These are phyloP conservation scores for Anthracocystis walkeri DNA, from an alignment of 1,284 basidiomycete genomes.

Conservation along the genomic window DNA sequence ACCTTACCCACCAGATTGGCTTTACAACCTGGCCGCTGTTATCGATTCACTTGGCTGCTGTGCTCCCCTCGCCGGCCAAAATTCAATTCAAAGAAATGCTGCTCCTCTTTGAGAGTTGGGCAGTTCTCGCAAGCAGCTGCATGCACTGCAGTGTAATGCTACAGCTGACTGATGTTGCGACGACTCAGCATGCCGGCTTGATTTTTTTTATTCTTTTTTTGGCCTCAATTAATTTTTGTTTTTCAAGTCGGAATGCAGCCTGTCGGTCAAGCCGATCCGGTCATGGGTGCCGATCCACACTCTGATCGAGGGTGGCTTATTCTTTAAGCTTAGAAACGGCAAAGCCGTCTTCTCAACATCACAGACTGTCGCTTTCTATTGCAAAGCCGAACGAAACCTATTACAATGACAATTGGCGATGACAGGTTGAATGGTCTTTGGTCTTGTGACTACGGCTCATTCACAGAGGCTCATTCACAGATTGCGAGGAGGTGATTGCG, in stretches of 20 bases:
- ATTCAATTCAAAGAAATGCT: neutral
- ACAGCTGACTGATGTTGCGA: constrained; percentile 7
- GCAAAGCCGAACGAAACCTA: too few species aligned
- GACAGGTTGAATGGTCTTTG: neutral
- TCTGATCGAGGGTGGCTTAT: neutral
- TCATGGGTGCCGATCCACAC: neutral
- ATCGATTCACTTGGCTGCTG: too few species aligned
- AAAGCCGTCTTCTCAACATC: neutral
- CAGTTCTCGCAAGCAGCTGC: neutral
- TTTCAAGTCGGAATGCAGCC: constrained; percentile 1
- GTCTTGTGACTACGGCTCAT: neutral
- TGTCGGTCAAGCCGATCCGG: constrained; percentile 1
- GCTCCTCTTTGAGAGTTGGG: neutral
- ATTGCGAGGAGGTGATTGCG: neutral
- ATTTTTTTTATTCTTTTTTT: constrained; percentile 4
- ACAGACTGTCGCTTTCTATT: neutral
- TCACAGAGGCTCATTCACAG: too few species aligned
- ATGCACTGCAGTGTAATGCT: constrained; percentile 17
- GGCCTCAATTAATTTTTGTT: neutral
- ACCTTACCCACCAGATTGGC: too few species aligned
- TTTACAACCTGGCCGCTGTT: too few species aligned
- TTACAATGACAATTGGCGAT: neutral
- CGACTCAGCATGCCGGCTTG: constrained; percentile 2
- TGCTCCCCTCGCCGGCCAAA: too few species aligned
- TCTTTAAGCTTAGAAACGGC: neutral